Evolutionary conservation across 2,329 filamentous ascomycete species (phyloP).

Genomic region (Stagonosporopsis vannaccii): DNA sequence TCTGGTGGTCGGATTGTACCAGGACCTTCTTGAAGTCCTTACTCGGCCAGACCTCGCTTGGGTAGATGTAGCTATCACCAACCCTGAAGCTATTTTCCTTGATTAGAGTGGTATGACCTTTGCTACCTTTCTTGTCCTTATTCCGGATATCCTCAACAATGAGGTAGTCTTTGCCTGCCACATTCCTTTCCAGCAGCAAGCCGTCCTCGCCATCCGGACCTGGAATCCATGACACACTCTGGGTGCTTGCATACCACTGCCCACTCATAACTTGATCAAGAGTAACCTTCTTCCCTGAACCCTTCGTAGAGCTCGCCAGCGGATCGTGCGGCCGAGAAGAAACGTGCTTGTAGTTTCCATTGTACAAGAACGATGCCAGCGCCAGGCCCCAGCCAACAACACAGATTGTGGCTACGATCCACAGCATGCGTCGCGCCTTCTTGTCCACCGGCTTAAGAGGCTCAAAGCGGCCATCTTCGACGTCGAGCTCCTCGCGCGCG

Average conservation of each 20-base stretch:
- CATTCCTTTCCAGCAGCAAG: slow-evolving; percentile 76
- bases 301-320: slow-evolving; percentile 65
- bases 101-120: slow-evolving; percentile 76
- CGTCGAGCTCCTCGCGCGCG: slow-evolving; percentile 58
- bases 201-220: slow-evolving; percentile 82
- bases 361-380: slow-evolving; percentile 70
- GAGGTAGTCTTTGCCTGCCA: slow-evolving; percentile 71
- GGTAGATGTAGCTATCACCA: slow-evolving; percentile 62
- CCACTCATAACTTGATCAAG: slow-evolving; percentile 74
- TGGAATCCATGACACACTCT: slow-evolving; percentile 78
- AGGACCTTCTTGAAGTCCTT: slow-evolving; percentile 86
- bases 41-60: slow-evolving; percentile 75
- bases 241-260: slow-evolving; percentile 68
- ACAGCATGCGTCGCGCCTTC: slow-evolving; percentile 67
- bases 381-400: slow-evolving; percentile 73
- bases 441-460: slow-evolving; percentile 66
- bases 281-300: slow-evolving; percentile 75
- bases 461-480: slow-evolving; percentile 59
- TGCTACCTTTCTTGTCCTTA: slow-evolving; percentile 49
- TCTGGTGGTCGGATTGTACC: slow-evolving; percentile 73
- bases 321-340: slow-evolving; percentile 73
- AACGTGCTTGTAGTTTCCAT: slow-evolving; percentile 70
- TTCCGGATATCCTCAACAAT: slow-evolving; percentile 85
- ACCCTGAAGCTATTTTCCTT: slow-evolving; percentile 69
- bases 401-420: slow-evolving; percentile 68